Evolutionary conservation across 345 rosid genomes (phyloP).

Genomic region (Populus pruinosa): DNA sequence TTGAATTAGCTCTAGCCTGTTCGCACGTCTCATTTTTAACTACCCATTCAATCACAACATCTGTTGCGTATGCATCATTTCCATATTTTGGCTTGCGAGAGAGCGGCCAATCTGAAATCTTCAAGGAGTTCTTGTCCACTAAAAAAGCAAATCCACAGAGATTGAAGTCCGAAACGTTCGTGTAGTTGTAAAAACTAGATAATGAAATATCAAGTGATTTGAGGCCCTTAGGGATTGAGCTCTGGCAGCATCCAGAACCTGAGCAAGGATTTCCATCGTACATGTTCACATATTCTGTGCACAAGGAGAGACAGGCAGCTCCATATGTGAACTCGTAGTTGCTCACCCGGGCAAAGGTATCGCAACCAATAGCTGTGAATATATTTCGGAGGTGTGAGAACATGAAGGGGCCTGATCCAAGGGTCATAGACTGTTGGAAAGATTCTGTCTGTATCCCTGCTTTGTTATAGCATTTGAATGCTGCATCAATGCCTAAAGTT

Average conservation of each 20-base stretch:
- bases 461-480: constrained; percentile 4
- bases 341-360: background rate
- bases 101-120: background rate
- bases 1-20: background rate
- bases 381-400: constrained; percentile 19
- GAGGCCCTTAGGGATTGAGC: constrained; percentile 10
- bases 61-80: background rate
- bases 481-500: background rate
- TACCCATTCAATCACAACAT: constrained; percentile 21
- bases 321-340: background rate
- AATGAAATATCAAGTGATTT: background rate
- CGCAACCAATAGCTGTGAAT: constrained; percentile 28
- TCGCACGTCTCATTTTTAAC: background rate
- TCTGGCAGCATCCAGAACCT: constrained; percentile 31
- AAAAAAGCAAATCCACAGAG: constrained; percentile 16
- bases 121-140: background rate
- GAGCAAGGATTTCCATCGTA: constrained; percentile 6
- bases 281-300: background rate
- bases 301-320: constrained; percentile 16
- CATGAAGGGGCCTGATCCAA: background rate
- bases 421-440: rapidly evolving
- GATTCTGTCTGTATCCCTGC: background rate
- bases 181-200: background rate
- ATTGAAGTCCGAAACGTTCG: background rate
- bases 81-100: background rate